Evolutionary conservation across 2,329 filamentous ascomycete species (phyloP).

Genomic region (Aureobasidium melanogenum): DNA sequence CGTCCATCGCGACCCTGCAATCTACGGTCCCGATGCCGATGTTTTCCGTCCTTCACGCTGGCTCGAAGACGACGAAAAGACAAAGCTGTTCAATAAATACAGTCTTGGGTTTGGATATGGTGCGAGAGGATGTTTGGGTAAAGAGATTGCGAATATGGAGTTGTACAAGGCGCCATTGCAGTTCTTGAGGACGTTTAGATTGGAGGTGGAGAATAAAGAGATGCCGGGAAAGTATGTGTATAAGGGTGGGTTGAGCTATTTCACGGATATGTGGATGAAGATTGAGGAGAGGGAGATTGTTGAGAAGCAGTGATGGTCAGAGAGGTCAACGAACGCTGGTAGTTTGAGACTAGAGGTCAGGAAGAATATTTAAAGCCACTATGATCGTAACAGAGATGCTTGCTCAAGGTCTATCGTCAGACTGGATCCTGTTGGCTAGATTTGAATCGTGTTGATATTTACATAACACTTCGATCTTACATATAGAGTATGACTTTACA

Average conservation of each 20-base stretch:
- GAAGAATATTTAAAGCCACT: no score
- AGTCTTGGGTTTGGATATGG: conserved; percentile 45
- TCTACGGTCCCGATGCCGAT: conserved; percentile 22
- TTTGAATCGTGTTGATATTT: no score
- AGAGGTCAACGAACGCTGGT: no score
- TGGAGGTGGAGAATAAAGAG: conserved; percentile 23
- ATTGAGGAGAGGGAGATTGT: conserved; percentile 17
- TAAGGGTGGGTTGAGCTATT: conserved; percentile 36
- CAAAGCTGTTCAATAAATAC: conserved; percentile 34
- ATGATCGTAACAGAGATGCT: no score
- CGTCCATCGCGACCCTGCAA: conserved; percentile 13
- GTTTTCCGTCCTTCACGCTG: conserved; percentile 17
- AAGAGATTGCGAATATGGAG: conserved; percentile 45
- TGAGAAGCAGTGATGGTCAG: not conserved
- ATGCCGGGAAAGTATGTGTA: conserved; percentile 29
- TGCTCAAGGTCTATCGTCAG: no score
- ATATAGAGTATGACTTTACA: no score
- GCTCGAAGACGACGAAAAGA: conserved; percentile 30
- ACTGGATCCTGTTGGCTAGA: no score
- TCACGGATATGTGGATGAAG: conserved; percentile 33
- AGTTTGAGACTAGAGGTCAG: no score
- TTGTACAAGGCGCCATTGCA: conserved; percentile 38
- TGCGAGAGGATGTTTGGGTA: conserved; percentile 39
- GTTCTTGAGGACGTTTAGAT: conserved; percentile 34
- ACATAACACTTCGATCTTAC: no score